Percentiles rank a stretch among this genome's conserved stretches.
Conservation (phyloP, 352 stramenopile genomes). For the Phytophthora podocarpi region DNA sequence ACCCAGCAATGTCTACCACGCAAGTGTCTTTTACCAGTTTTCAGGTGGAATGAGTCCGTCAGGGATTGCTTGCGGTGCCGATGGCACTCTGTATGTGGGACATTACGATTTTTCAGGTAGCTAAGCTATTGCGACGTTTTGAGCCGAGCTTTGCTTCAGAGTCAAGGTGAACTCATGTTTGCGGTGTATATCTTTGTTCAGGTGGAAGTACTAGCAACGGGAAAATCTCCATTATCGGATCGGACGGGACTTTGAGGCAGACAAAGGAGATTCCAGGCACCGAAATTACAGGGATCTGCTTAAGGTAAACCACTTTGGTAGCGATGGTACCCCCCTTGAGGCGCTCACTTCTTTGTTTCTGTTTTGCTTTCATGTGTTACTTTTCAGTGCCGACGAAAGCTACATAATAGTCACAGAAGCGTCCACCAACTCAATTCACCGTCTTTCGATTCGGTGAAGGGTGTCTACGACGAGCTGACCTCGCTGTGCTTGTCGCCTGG, state of each 20-base stretch:
- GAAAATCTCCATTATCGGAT: constrained; percentile 72
- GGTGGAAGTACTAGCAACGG: constrained; percentile 42
- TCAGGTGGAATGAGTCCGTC: constrained; percentile 79
- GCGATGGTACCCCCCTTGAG: background rate
- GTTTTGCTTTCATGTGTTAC: no score
- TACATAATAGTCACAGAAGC: constrained; percentile 79
- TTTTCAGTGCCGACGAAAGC: constrained; percentile 50
- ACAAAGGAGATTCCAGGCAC: constrained; percentile 61
- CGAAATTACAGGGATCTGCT: constrained; percentile 79
- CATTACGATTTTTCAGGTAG: constrained; percentile 87
- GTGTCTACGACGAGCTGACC: constrained; percentile 17
- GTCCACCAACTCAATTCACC: constrained; percentile 74
- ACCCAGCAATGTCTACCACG: constrained; percentile 70
- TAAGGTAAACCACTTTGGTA: constrained; percentile 46
- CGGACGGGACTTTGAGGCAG: constrained; percentile 49
- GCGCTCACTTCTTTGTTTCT: constrained; percentile 7
- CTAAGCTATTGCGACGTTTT: background rate
- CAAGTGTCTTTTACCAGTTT: constrained; percentile 88
- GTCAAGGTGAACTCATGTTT: background rate
- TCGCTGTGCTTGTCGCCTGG: constrained; percentile 26
- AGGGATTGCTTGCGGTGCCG: constrained; percentile 64
- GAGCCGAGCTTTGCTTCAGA: background rate
- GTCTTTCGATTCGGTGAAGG: constrained; percentile 40
- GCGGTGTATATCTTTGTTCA: constrained; percentile 8
- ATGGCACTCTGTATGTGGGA: constrained; percentile 75